Conservation (phyloP, 441 rosid genomes). For the Flueggea neowawraea region DNA sequence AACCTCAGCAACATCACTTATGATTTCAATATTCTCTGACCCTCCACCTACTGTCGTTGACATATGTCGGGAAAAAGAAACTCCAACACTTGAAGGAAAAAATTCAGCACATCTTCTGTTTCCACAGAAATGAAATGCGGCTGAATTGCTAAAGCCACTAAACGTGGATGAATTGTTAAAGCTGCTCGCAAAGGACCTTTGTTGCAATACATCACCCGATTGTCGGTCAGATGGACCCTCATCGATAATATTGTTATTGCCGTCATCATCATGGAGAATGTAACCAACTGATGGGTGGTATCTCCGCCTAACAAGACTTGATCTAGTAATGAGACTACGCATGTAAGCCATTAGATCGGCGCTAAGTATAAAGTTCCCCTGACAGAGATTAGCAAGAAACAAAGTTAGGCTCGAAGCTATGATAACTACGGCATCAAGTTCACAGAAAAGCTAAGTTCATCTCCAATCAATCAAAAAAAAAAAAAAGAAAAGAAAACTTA, state of each 20-base stretch:
- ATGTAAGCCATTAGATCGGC: constrained; percentile 53
- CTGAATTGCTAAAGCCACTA: background rate
- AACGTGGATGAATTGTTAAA: constrained; percentile 21
- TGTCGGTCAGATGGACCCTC: constrained; percentile 27
- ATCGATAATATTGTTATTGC: constrained; percentile 12
- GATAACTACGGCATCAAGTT: background rate
- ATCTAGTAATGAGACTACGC: constrained; percentile 44
- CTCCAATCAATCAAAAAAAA: background rate
- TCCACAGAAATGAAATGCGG: constrained; percentile 11
- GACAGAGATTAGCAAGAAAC: background rate
- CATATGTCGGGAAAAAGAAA: constrained; percentile 56
- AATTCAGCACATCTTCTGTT: constrained; percentile 24
- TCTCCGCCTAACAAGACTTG: constrained; percentile 33
- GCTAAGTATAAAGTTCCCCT: background rate
- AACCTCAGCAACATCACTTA: constrained; percentile 54
- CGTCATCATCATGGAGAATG: constrained; percentile 38
- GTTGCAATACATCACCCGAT: constrained; percentile 27
- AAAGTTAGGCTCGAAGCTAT: background rate
- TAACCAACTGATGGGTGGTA: constrained; percentile 35
- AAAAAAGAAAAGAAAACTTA: too few species aligned
- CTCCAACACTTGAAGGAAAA: constrained; percentile 33
- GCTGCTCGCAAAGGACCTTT: constrained; percentile 30
- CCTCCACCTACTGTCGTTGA: constrained; percentile 51
- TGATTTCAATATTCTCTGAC: constrained; percentile 47
- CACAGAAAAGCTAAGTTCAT: background rate